Evolutionary conservation across 768 basidiomycete species (phyloP), one percentile per base, ranked within the genome.

Genomic region (Tricholoma saponaceum): DNA sequence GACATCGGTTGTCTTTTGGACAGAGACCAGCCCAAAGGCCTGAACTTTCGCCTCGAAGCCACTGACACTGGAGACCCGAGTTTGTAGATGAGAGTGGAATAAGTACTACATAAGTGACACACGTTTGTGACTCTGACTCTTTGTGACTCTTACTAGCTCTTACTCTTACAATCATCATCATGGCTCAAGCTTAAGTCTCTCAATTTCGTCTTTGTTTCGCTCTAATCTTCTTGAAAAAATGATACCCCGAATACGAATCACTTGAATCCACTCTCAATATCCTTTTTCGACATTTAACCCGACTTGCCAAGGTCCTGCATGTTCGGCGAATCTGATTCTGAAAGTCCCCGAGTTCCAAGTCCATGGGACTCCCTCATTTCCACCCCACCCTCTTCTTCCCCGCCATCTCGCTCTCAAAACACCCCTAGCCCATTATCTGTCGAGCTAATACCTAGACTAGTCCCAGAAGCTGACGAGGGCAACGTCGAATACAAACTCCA

Each of bases 401-500:
- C 76, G 25, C 55, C 64, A 69, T 52, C 62, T 49, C 66, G 18
- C 64, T 69, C 61, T 64, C 65, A n/a, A 64, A 64, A 20, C 53
- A 67, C 62, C n/a, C 70, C 69, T 22, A 75, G 70, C 61, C 70
- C 72, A 6, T 64, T 72, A 0, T 63, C 66, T 12, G 54, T 62
- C 20, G 70, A 74, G 51, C 66, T 71, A 46, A 76, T 89, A 3
- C 89, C 89, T 0, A 82, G 83, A 50, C 82, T 93, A 7, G 83
- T 85, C 5, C 89, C 91, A 1, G 92, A 94, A 66, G 80, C 81
- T 18, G 91, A 94, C 65, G 77, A 89, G 72, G 94, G 94, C 8
- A 95, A 94, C 66, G 85, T 97, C 58, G 94, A 97, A 72, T 97
- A 97, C 78, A 97, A 97, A 72, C 82, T 96, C 32, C 92, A 94